Percentiles rank a stretch among this genome's conserved stretches.
These are phyloP conservation scores for Gautieria morchelliformis DNA, from an alignment of 768 basidiomycete genomes.

Conservation along the genomic window DNA sequence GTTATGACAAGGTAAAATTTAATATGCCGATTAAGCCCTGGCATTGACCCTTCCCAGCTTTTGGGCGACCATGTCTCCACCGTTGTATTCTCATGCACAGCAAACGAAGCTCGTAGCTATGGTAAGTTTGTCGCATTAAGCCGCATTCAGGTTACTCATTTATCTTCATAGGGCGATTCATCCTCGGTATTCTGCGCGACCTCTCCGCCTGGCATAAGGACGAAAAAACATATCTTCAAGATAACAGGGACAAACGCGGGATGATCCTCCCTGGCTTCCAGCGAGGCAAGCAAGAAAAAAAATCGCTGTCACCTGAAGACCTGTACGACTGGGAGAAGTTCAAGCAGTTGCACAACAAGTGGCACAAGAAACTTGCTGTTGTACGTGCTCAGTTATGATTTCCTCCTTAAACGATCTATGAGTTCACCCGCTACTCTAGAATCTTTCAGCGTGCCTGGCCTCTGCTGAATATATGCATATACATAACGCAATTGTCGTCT, in stretches of 20 bases:
- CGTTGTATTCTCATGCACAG: conserved; percentile 87
- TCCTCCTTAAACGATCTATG: background rate
- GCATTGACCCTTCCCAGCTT: conserved; percentile 38
- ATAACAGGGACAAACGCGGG: conserved; percentile 56
- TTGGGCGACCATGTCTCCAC: conserved; percentile 78
- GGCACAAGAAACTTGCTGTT: conserved; percentile 67
- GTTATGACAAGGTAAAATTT: conserved; percentile 65
- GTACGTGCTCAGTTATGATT: conserved; percentile 32
- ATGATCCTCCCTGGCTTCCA: conserved; percentile 63
- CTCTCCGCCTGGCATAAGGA: conserved; percentile 72
- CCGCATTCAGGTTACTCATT: background rate
- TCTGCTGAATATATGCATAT: conserved; percentile 95
- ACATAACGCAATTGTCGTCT: conserved; percentile 90
- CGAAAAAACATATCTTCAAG: conserved; percentile 60
- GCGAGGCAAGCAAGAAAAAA: conserved; percentile 38
- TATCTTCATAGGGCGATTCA: conserved; percentile 62
- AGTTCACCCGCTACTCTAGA: conserved; percentile 33
- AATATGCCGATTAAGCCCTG: conserved; percentile 1
- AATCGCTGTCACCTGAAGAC: conserved; percentile 34
- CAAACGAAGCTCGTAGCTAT: conserved; percentile 92
- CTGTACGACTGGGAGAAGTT: conserved; percentile 64
- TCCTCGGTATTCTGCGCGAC: conserved; percentile 69
- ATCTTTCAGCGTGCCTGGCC: conserved; percentile 70
- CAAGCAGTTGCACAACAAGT: conserved; percentile 66
- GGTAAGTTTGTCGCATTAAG: conserved; percentile 33